Evolutionary conservation across 805 yeast genomes (phyloP).

Genomic region (Candida sonorensis): DNA sequence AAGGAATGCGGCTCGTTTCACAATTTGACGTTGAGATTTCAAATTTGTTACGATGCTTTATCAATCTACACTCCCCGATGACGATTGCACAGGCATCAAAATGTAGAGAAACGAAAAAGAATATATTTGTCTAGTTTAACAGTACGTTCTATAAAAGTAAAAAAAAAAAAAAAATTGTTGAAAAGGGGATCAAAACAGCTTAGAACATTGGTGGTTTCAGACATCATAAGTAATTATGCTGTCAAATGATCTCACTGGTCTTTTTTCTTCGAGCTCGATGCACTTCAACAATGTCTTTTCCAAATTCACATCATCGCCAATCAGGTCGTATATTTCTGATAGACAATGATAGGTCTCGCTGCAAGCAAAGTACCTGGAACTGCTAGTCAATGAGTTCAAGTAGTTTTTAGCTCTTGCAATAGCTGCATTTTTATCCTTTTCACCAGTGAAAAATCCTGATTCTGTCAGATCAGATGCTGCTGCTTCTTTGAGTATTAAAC

Average conservation of each 20-base stretch:
- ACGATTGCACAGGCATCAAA: no score
- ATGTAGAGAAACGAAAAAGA: no score
- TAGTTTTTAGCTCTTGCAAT: slow-evolving; percentile 46
- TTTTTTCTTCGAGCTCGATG: slow-evolving; percentile 53
- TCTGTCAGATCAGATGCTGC: slow-evolving; percentile 7
- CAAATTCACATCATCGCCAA: slow-evolving; percentile 40
- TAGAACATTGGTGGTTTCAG: no score
- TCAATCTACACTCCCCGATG: no score
- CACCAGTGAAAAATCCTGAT: slow-evolving; percentile 39
- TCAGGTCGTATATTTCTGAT: slow-evolving; percentile 56
- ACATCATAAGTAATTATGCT: slow-evolving; percentile 8
- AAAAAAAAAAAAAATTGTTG: no score
- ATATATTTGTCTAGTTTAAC: no score
- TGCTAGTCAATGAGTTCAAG: slow-evolving; percentile 32
- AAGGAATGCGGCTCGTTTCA: no score
- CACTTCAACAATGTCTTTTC: slow-evolving; percentile 53
- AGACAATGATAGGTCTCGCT: slow-evolving; percentile 67
- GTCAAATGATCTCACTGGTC: slow-evolving; percentile 41
- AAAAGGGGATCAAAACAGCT: no score
- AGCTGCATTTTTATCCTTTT: slow-evolving; percentile 53
- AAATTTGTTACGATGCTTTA: no score
- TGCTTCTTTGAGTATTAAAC: slow-evolving; percentile 34
- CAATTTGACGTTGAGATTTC: no score
- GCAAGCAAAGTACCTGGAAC: slow-evolving; percentile 35
- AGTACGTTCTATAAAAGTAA: no score